Conservation (phyloP, 768 basidiomycete genomes). For the Ephemerocybe angulata region DNA sequence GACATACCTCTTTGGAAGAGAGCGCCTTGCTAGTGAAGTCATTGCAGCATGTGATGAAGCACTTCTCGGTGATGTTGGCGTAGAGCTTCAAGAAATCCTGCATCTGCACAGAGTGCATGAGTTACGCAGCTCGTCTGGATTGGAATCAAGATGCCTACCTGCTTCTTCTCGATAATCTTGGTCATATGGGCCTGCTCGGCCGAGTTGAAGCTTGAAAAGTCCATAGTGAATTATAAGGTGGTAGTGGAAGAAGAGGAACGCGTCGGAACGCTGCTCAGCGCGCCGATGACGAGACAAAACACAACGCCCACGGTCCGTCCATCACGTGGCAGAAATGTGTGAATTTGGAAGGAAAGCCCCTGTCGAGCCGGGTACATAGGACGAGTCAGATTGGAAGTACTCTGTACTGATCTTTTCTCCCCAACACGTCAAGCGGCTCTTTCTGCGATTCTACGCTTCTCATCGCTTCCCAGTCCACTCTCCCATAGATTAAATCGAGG, state of each 20-base stretch:
- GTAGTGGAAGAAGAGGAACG: conserved; percentile 14
- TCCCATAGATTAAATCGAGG: not conserved
- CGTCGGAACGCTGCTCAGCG: conserved; percentile 6
- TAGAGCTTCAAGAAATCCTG: conserved; percentile 97
- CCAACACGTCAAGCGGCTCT: not conserved
- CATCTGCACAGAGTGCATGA: conserved; percentile 56
- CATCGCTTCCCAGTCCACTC: not conserved
- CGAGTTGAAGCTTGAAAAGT: conserved; percentile 84
- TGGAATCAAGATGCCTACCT: conserved; percentile 48
- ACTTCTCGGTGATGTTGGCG: conserved; percentile 90
- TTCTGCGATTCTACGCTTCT: not conserved
- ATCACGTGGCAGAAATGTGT: not conserved
- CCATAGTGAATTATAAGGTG: conserved; percentile 43
- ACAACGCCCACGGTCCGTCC: not conserved
- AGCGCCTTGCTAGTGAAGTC: conserved; percentile 96
- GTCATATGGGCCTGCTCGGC: conserved; percentile 97
- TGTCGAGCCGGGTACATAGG: not conserved
- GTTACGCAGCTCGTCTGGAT: not conserved
- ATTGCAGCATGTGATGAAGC: conserved; percentile 92
- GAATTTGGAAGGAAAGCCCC: not conserved
- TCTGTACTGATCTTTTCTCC: not conserved
- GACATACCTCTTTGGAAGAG: conserved; percentile 81
- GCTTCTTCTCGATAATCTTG: conserved; percentile 92
- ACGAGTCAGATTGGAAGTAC: conserved; percentile 2
- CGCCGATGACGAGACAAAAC: conserved; percentile 2